phyloP scores from a whole-genome alignment of 768 basidiomycete species.

The Ramaria rubella region DNA sequence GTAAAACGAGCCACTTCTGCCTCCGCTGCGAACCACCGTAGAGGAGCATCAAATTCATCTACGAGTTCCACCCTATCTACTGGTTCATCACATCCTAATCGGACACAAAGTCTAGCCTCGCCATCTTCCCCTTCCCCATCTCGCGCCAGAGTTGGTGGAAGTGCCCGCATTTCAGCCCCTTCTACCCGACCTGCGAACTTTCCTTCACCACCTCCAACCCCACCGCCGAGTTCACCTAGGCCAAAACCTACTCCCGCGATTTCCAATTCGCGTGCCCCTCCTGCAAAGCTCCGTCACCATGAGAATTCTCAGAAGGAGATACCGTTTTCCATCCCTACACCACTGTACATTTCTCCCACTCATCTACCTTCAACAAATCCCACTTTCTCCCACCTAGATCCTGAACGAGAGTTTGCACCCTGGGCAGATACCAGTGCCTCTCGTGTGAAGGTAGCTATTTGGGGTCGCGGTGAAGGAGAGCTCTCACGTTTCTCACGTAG shows the following conservation, averaged over 20 bases:
- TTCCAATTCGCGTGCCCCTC: conserved; percentile 11
- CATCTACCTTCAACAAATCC: conserved; percentile 86
- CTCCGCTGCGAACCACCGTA: conserved; percentile 10
- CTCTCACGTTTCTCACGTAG: conserved; percentile 14
- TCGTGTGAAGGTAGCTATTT: conserved; percentile 49
- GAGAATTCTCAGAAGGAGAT: background rate
- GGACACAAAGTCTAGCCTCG: conserved; percentile 9
- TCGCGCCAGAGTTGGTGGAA: background rate
- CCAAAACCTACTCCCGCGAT: conserved; percentile 11
- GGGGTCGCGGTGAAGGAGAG: conserved; percentile 39
- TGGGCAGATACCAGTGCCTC: conserved; percentile 49
- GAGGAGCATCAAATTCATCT: conserved; percentile 24
- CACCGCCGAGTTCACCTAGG: conserved; percentile 18
- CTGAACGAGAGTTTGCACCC: conserved; percentile 45
- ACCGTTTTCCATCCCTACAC: conserved; percentile 20
- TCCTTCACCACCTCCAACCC: conserved; percentile 23
- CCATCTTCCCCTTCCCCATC: conserved; percentile 8
- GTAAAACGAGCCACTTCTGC: conserved; percentile 2
- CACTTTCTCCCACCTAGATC: conserved; percentile 53
- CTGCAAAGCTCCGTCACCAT: conserved; percentile 9
- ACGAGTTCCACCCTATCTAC: conserved; percentile 13
- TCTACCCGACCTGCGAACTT: conserved; percentile 3
- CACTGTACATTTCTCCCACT: conserved; percentile 72
- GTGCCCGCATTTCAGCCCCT: background rate
- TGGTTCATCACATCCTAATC: conserved; percentile 16